phyloP scores from a whole-genome alignment of 805 yeast genomes.

The Isabelozyma heimii region DNA sequence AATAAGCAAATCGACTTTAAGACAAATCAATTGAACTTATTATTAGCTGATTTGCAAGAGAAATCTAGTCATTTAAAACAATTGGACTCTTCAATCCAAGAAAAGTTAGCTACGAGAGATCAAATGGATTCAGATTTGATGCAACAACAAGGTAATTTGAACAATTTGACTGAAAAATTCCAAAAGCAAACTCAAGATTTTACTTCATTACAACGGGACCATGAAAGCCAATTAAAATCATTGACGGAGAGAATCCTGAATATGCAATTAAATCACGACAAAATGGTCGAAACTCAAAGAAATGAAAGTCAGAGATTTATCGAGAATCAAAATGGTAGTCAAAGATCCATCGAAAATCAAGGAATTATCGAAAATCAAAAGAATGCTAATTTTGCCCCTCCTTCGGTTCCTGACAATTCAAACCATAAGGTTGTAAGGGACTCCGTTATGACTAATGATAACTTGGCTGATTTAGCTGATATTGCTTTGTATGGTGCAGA shows the following conservation, averaged over 20 bases:
- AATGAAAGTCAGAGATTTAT: neutral
- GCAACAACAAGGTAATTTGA: slow-evolving; percentile 16
- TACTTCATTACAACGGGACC: slow-evolving; percentile 3
- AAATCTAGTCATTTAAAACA: slow-evolving; percentile 13
- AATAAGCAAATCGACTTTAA: slow-evolving; percentile 3
- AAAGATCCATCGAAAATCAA: neutral
- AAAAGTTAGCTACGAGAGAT: slow-evolving; percentile 17
- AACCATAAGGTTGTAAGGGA: slow-evolving; percentile 8
- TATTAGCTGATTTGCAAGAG: slow-evolving; percentile 16
- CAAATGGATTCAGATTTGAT: slow-evolving; percentile 20
- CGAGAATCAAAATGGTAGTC: neutral
- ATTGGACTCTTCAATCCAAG: slow-evolving; percentile 14
- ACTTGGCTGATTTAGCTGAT: slow-evolving; percentile 34
- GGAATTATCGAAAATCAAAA: neutral
- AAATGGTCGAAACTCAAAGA: neutral
- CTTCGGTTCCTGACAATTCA: neutral
- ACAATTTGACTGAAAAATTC: slow-evolving; percentile 11
- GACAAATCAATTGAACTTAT: slow-evolving; percentile 15
- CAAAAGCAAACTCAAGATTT: slow-evolving; percentile 12
- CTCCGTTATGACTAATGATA: slow-evolving; percentile 17
- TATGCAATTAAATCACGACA: neutral
- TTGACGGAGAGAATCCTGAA: neutral
- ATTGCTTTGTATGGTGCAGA: slow-evolving; percentile 37
- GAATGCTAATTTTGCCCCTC: neutral
- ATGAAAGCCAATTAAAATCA: slow-evolving; percentile 4